Base-by-base conservation (phyloP, 306 rosid species). In the Gillenia trifoliata region DNA sequence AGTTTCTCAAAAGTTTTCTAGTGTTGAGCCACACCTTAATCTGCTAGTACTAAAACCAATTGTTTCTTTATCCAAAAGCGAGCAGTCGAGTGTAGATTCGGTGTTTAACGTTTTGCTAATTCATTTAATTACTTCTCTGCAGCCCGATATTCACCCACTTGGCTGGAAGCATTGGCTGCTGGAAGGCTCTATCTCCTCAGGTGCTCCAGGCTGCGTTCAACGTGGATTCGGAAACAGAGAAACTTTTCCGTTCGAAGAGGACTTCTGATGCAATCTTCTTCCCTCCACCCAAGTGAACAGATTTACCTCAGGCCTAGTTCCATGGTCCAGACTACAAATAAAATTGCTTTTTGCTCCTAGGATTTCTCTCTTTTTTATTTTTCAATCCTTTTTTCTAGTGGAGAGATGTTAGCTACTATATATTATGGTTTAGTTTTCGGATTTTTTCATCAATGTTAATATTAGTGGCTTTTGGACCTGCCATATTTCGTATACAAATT, bases 111-210 rank as follows among this genome's bases (percentile, higher is more conserved):
- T 3, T 10, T 16, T 38, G 67, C 40, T 72, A 19, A 38, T 25
- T 13, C 41, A 19, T 40, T 25, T 40, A 34, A n/a, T 2, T 34
- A 4, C 64, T 72, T 12, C 57, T 20, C 69, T 80, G 72, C 91
- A 92, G 97, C 64, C 97, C 97, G 15, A 59, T 90, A 34, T 89
- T 92, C 81, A 92, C 98, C 47, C 94, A 92, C 83, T 73, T 91
- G 85, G 98, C 98, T 68, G 84, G 97, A 81, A 80, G 93, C 76
- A 84, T 89, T 15, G 89, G 93, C 1, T 88, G 68, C 28, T 93
- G 98, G 98, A 93, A 93, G 83, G 86, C 92, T 8, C 47, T 93
- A 22, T 92, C 96, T 60, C 87, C 96, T 0, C 67, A 84, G 3
- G 92, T 88, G 74, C 84, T 92, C 5, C 80, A 88, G 71, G 96